Conservation (phyloP, 106 monocot species). For the Vanilla planifolia region DNA sequence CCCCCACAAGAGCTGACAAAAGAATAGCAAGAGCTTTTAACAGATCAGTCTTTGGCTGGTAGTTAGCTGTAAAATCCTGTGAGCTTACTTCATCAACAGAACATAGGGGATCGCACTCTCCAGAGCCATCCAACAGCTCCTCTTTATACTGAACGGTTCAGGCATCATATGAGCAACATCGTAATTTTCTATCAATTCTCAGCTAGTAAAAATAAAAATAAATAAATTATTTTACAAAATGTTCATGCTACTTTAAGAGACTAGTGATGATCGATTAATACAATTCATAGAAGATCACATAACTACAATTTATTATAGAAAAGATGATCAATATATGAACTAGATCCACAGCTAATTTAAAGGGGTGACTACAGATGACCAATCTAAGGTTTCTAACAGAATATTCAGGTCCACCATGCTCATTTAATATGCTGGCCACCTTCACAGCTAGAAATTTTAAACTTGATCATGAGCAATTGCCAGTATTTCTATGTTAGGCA, state of each 20-base stretch:
- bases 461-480: too few relatives aligned
- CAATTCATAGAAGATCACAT: too few relatives aligned
- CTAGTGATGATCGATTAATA: too few relatives aligned
- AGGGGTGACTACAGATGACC: too few relatives aligned
- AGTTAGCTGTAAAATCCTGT: slow-evolving; percentile 79
- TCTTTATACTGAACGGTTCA: background rate
- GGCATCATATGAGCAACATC: background rate
- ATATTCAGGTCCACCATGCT: too few relatives aligned
- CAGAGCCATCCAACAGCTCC: slow-evolving; percentile 53
- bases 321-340: background rate
- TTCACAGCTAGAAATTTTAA: too few relatives aligned
- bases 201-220: background rate
- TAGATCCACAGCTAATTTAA: too few relatives aligned
- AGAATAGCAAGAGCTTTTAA: slow-evolving; percentile 79
- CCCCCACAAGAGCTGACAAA: slow-evolving; percentile 57
- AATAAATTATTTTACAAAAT: background rate
- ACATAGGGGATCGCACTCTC: slow-evolving; percentile 86
- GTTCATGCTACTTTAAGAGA: too few relatives aligned
- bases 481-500: too few relatives aligned
- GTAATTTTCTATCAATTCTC: background rate
- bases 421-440: too few relatives aligned
- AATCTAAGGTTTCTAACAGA: too few relatives aligned
- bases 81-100: slow-evolving; percentile 94
- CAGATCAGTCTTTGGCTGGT: slow-evolving; percentile 85
- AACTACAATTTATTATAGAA: background rate